A percentile compares a stretch with the other conserved stretches of the same genome.
Conservation (phyloP, 371 early-diverging fungal species). For the Circinella minor region DNA sequence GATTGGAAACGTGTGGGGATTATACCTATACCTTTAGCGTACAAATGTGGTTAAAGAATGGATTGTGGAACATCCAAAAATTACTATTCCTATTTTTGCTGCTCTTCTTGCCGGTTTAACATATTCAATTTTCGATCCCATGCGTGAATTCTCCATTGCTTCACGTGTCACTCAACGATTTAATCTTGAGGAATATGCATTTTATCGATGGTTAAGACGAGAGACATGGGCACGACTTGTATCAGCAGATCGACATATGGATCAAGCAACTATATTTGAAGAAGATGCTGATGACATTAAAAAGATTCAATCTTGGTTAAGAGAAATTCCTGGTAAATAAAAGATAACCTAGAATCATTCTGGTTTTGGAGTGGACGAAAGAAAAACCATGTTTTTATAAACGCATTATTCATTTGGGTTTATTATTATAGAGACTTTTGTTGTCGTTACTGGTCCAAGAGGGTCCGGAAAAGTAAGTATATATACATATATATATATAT, state of each 20-base stretch:
- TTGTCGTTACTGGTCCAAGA: slow-evolving; percentile 62
- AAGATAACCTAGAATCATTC: background rate
- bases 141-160: slow-evolving; percentile 84
- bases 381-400: background rate
- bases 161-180: slow-evolving; percentile 84
- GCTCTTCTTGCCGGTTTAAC: slow-evolving; percentile 78
- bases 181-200: slow-evolving; percentile 65
- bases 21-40: slow-evolving; percentile 30
- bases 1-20: too few relatives aligned
- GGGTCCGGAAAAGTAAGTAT: slow-evolving; percentile 56
- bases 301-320: slow-evolving; percentile 62
- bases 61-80: slow-evolving; percentile 73
- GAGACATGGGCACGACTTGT: slow-evolving; percentile 62
- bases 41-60: slow-evolving; percentile 71
- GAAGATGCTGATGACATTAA: slow-evolving; percentile 67
- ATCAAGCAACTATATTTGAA: slow-evolving; percentile 51
- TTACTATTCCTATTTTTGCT: slow-evolving; percentile 76
- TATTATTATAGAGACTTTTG: slow-evolving; percentile 56
- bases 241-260: slow-evolving; percentile 5
- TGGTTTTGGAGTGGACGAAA: background rate
- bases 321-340: slow-evolving; percentile 69
- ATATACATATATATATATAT: too few relatives aligned
- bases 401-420: background rate
- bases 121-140: slow-evolving; percentile 90
- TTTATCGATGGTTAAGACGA: slow-evolving; percentile 67